A percentile compares a stretch with the other conserved stretches of the same genome.
phyloP scores from a whole-genome alignment of 2,329 filamentous ascomycete species.

The Aspergillus fischeri region DNA sequence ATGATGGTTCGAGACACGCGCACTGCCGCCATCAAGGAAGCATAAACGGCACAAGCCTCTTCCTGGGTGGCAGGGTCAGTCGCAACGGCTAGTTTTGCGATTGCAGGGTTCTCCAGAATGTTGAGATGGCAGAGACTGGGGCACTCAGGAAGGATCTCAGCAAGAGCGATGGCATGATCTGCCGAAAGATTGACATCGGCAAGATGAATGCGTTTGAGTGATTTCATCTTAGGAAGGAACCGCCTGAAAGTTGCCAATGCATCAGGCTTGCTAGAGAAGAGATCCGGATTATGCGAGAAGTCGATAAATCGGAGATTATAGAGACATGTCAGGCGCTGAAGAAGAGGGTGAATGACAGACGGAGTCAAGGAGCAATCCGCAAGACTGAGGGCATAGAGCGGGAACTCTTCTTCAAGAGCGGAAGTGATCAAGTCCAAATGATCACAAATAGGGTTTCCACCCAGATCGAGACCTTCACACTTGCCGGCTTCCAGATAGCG shows the following conservation, averaged over 20 bases:
- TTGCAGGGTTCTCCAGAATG: conserved; percentile 69
- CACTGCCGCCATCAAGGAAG: conserved; percentile 82
- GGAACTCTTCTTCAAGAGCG: conserved; percentile 43
- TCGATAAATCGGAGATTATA: conserved; percentile 82
- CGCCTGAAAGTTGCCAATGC: conserved; percentile 71
- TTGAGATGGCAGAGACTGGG: conserved; percentile 78
- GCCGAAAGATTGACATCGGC: conserved; percentile 77
- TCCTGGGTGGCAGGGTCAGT: conserved; percentile 78
- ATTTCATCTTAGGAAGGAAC: conserved; percentile 74
- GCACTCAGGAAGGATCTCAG: conserved; percentile 84
- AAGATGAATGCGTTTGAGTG: conserved; percentile 80
- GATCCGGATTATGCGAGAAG: conserved; percentile 78
- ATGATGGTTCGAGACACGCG: conserved; percentile 79
- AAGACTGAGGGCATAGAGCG: conserved; percentile 77
- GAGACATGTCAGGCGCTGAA: conserved; percentile 68
- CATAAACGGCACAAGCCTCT: conserved; percentile 89
- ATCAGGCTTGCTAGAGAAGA: conserved; percentile 72
- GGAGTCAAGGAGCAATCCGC: conserved; percentile 79
- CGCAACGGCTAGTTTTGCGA: conserved; percentile 67
- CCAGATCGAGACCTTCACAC: conserved; percentile 85
- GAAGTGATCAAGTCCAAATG: conserved; percentile 43
- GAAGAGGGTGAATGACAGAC: conserved; percentile 65
- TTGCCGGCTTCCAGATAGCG: conserved; percentile 70
- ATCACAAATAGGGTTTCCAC: conserved; percentile 70
- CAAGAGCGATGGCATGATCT: conserved; percentile 84